Conservation (phyloP, 1,284 basidiomycete species). For the Apiotrichum veenhuisii region DNA sequence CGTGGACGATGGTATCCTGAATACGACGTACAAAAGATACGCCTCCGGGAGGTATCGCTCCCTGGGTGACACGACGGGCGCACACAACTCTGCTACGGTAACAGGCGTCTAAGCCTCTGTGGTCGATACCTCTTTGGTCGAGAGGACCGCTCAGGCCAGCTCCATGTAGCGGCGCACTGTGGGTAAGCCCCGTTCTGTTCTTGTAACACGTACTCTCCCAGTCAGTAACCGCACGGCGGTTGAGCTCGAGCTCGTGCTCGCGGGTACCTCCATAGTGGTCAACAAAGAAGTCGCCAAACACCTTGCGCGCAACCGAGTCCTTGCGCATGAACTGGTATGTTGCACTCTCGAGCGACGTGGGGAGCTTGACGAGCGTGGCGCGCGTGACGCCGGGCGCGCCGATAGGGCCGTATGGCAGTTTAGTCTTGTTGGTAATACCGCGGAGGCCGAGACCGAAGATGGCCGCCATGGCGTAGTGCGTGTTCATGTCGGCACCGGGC, state of each 20-base stretch:
- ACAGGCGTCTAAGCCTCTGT: too few relatives aligned
- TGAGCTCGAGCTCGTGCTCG: conserved; percentile 77
- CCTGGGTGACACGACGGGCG: too few relatives aligned
- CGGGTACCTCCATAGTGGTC: conserved; percentile 91
- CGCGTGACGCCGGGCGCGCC: conserved; percentile 43
- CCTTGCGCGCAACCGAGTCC: conserved; percentile 75
- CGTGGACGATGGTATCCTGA: too few relatives aligned
- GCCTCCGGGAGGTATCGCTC: too few relatives aligned
- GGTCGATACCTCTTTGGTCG: too few relatives aligned
- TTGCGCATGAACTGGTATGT: conserved; percentile 72
- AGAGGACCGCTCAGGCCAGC: conserved; percentile 56
- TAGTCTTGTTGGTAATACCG: conserved; percentile 74
- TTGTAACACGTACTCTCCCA: conserved; percentile 71
- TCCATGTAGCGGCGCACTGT: conserved; percentile 81
- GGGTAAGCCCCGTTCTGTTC: neutral
- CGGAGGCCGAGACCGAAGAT: conserved; percentile 81
- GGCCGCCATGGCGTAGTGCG: conserved; percentile 79
- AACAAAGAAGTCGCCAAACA: conserved; percentile 83
- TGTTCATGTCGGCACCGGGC: conserved; percentile 89
- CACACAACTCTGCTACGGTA: too few relatives aligned
- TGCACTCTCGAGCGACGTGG: conserved; percentile 72
- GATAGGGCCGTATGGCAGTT: conserved; percentile 69
- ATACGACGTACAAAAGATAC: too few relatives aligned
- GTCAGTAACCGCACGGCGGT: conserved; percentile 84
- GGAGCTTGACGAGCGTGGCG: conserved; percentile 61